These are phyloP conservation scores for Gloeopeniophorella convolvens DNA, from an alignment of 768 basidiomycete genomes.

Conservation along the genomic window DNA sequence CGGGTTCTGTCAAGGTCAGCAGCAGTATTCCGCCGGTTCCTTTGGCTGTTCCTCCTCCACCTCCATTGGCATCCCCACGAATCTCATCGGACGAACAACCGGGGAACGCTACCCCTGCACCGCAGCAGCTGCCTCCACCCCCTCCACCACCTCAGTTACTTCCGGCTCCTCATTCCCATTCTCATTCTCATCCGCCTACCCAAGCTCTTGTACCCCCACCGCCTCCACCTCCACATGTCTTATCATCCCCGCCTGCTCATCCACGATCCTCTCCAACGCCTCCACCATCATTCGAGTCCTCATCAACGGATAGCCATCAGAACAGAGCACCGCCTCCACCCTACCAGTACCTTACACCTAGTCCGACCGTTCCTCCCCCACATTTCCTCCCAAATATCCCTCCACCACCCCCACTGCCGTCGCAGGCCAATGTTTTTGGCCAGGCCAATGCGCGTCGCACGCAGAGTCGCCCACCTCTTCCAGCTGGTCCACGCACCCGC, in stretches of 20 bases:
- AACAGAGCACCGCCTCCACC: neutral
- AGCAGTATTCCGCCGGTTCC: neutral
- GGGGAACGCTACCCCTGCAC: neutral
- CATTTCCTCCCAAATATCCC: neutral
- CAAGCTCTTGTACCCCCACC: neutral
- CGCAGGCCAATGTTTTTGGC: neutral
- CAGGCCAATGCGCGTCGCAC: neutral
- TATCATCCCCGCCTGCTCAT: too few relatives aligned
- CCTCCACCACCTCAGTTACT: constrained; percentile 6
- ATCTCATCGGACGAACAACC: neutral
- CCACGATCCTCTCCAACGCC: neutral
- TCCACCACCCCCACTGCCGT: neutral
- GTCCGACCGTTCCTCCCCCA: neutral
- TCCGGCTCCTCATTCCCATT: neutral
- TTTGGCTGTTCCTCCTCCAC: neutral
- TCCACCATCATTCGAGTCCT: neutral
- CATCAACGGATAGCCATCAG: neutral
- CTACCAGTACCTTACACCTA: neutral
- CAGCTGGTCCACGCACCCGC: constrained; percentile 15
- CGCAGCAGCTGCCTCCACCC: neutral
- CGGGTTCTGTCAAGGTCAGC: neutral
- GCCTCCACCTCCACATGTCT: neutral
- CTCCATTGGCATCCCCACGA: neutral
- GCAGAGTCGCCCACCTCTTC: constrained; percentile 15
- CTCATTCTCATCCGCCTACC: neutral